Percentiles rank a stretch among this genome's conserved stretches.
phyloP scores from a whole-genome alignment of 208 protist genomes.

The Wallacemonas sp. region DNA sequence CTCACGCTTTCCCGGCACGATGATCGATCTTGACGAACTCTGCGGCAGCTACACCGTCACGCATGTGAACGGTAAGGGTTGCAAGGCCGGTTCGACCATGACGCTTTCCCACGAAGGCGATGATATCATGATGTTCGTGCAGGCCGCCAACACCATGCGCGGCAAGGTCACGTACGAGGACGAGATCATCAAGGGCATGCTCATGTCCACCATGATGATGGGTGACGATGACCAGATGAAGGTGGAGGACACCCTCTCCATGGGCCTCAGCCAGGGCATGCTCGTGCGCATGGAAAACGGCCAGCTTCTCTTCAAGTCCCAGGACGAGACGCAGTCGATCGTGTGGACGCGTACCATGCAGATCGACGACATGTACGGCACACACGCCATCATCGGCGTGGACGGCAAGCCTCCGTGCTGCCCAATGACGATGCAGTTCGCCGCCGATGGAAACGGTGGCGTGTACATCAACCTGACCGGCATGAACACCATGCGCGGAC shows the following conservation, averaged over 20 bases:
- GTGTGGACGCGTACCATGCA: constrained; percentile 39
- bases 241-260: constrained; percentile 50
- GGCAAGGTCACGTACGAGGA: constrained; percentile 39
- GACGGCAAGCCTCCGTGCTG: constrained; percentile 50
- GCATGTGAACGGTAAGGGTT: constrained; percentile 44
- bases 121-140: constrained; percentile 31
- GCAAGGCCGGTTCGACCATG: constrained; percentile 33
- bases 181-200: constrained; percentile 33
- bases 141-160: constrained; percentile 50
- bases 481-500: constrained; percentile 58
- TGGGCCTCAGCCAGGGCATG: constrained; percentile 57
- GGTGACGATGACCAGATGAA: constrained; percentile 38
- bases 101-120: constrained; percentile 36
- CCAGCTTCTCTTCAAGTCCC: constrained; percentile 44
- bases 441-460: constrained; percentile 38
- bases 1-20: too few species aligned
- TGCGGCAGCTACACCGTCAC: constrained; percentile 55
- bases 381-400: constrained; percentile 56
- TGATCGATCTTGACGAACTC: constrained; percentile 38
- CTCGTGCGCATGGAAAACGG: constrained; percentile 31
- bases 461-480: constrained; percentile 52
- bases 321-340: constrained; percentile 40
- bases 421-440: constrained; percentile 47
- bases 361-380: constrained; percentile 51
- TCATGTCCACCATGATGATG: constrained; percentile 45